These are phyloP conservation scores for Prunella vulgaris DNA, from an alignment of 257 asterid species.

Conservation along the genomic window DNA sequence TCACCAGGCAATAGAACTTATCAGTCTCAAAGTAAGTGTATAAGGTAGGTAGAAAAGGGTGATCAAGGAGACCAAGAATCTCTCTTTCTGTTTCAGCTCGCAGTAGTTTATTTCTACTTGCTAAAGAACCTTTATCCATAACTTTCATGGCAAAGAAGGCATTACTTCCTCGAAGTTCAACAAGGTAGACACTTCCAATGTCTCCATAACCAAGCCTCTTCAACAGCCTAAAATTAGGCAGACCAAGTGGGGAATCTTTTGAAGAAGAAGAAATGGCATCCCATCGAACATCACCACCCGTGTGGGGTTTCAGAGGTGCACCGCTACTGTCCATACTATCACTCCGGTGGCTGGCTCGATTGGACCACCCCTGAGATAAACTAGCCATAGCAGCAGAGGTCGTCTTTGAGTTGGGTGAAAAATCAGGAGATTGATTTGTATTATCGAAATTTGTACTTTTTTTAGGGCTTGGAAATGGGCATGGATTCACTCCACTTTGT, in stretches of 20 bases:
- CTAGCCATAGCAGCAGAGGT: conserved; percentile 24
- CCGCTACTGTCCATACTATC: conserved; percentile 59
- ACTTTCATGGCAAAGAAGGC: conserved; percentile 92
- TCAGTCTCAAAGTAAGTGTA: conserved; percentile 87
- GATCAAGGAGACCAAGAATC: conserved; percentile 85
- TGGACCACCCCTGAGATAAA: conserved; percentile 32
- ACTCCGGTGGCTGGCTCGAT: conserved; percentile 42
- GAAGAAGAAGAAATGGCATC: conserved; percentile 63
- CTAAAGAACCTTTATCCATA: conserved; percentile 86
- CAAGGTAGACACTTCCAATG: conserved; percentile 91
- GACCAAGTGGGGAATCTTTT: conserved; percentile 60
- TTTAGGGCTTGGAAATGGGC: conserved; percentile 25
- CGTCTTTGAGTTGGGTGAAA: conserved; percentile 26
- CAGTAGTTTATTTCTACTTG: conserved; percentile 72
- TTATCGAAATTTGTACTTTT: conserved; percentile 15
- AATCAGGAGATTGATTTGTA: conserved; percentile 17
- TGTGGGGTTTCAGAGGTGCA: conserved; percentile 69
- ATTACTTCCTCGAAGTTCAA: conserved; percentile 63
- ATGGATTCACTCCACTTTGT: conserved; percentile 11
- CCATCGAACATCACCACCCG: conserved; percentile 95
- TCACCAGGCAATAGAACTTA: conserved; percentile 76
- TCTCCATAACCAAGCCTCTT: conserved; percentile 92
- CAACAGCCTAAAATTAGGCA: conserved; percentile 62
- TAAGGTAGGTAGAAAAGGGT: conserved; percentile 82
- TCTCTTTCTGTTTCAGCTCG: conserved; percentile 89